phyloP scores from a whole-genome alignment of 768 basidiomycete genomes.

The Boletus patriciae region DNA sequence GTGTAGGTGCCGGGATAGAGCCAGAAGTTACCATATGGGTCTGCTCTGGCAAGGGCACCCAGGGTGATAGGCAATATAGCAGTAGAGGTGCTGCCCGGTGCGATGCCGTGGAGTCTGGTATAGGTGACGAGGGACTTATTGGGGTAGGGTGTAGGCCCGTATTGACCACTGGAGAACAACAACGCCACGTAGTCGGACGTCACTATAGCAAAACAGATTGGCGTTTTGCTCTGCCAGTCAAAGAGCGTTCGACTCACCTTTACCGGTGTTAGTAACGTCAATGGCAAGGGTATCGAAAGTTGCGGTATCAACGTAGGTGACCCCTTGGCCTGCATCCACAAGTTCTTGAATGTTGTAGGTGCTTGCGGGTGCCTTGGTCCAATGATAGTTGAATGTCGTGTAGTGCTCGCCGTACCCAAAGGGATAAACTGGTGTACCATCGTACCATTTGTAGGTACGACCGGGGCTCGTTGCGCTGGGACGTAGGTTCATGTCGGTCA shows the following conservation, averaged over 20 bases:
- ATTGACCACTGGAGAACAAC: conserved; percentile 48
- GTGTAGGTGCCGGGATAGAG: conserved; percentile 46
- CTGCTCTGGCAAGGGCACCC: conserved; percentile 50
- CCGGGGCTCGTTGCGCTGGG: conserved; percentile 50
- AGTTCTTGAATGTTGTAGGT: conserved; percentile 45
- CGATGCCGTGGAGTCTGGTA: conserved; percentile 40
- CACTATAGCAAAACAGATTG: conserved; percentile 10
- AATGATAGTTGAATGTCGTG: conserved; percentile 47
- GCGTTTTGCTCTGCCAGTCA: background rate
- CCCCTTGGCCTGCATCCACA: conserved; percentile 25
- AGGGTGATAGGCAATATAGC: conserved; percentile 46
- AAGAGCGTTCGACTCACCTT: conserved; percentile 2
- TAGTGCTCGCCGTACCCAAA: conserved; percentile 58
- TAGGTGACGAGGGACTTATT: conserved; percentile 54
- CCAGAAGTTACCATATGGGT: conserved; percentile 45
- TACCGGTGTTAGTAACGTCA: conserved; percentile 49
- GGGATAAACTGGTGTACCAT: conserved; percentile 48
- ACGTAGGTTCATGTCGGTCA: conserved; percentile 60
- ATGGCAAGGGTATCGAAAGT: conserved; percentile 51
- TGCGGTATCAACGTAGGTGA: conserved; percentile 41
- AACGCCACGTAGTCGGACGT: conserved; percentile 57
- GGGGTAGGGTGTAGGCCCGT: conserved; percentile 51
- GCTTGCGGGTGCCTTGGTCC: conserved; percentile 36
- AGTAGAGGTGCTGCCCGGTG: conserved; percentile 27
- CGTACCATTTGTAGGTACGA: conserved; percentile 60